A percentile compares a stretch with the other conserved stretches of the same genome.
Conservation (phyloP, 768 basidiomycete genomes). For the Trametes cubensis region DNA sequence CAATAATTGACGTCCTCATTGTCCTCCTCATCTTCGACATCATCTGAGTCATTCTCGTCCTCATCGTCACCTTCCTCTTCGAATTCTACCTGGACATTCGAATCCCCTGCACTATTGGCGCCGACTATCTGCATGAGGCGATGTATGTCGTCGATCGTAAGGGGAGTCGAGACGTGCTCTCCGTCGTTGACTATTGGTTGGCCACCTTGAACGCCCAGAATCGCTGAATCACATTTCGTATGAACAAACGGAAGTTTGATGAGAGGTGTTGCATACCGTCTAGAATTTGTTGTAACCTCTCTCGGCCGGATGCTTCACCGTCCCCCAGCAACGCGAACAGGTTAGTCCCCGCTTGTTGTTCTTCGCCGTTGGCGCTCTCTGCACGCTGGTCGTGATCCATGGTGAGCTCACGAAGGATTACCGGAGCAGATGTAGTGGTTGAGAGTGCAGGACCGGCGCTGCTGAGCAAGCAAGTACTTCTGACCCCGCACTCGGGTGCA, state of each 20-base stretch:
- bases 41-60: conserved; percentile 40
- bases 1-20: conserved; percentile 37
- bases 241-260: not conserved
- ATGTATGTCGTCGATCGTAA: conserved; percentile 18
- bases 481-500: conserved; percentile 14
- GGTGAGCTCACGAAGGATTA: conserved; percentile 19
- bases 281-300: conserved; percentile 16
- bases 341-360: not conserved
- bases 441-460: conserved; percentile 4
- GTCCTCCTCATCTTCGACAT: conserved; percentile 41
- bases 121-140: conserved; percentile 13
- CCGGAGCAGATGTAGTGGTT: conserved; percentile 17
- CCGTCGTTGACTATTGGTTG: not conserved
- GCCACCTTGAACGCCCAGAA: conserved; percentile 9
- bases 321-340: conserved; percentile 2
- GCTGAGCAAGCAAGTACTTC: conserved; percentile 28
- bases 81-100: not conserved
- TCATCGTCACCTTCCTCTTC: conserved; percentile 26
- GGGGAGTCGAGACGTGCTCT: conserved; percentile 1
- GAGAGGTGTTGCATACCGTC: not conserved
- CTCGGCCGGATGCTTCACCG: conserved; percentile 4
- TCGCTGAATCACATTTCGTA: not conserved
- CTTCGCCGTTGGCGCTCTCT: conserved; percentile 9
- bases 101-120: not conserved
- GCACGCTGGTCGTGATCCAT: conserved; percentile 37